Evolutionary conservation across 129 eudicot genomes (phyloP).

Genomic region (Lonicera japonica): DNA sequence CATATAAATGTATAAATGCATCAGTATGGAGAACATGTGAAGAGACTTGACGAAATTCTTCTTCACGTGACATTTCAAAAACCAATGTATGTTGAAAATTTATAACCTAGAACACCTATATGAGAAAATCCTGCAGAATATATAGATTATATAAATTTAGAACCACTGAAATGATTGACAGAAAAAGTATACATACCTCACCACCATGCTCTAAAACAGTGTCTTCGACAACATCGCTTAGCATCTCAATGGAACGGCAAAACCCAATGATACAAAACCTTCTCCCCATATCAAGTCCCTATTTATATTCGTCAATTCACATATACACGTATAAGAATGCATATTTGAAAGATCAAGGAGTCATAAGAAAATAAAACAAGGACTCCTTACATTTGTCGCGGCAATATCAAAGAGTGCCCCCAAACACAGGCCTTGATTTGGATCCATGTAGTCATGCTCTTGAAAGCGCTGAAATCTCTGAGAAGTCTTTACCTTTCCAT

Average conservation of each 20-base stretch:
- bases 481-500: conserved; percentile 46
- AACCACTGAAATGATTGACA: neutral
- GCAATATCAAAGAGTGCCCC: conserved; percentile 99
- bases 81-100: no score
- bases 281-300: conserved; percentile 96
- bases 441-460: conserved; percentile 97
- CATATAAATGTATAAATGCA: neutral
- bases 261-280: conserved; percentile 94
- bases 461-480: conserved; percentile 65
- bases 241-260: conserved; percentile 98
- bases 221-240: conserved; percentile 97
- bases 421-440: conserved; percentile 84
- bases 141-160: neutral
- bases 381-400: conserved; percentile 75
- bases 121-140: neutral
- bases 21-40: neutral
- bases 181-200: conserved; percentile 49
- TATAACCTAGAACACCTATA: no score
- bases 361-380: neutral
- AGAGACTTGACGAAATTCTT: no score
- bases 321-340: neutral
- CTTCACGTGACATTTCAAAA: no score
- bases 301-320: conserved; percentile 15
- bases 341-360: neutral
- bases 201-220: conserved; percentile 98